These are phyloP conservation scores for Pseudogymnoascus sp. DNA, from an alignment of 2,329 filamentous ascomycete species.

Conservation along the genomic window DNA sequence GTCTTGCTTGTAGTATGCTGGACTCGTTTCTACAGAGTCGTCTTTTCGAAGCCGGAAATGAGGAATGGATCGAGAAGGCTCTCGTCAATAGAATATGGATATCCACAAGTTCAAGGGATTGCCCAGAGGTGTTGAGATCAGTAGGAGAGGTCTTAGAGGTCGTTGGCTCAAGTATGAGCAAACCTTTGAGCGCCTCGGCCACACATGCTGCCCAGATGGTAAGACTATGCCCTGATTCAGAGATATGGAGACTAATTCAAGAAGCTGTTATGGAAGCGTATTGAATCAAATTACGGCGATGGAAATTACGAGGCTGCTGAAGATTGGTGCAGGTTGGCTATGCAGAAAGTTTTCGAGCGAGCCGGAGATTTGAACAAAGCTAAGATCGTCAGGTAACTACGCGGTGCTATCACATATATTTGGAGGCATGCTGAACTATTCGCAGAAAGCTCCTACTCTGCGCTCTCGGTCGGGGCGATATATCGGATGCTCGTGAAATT, in stretches of 20 bases:
- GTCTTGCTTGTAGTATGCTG: conserved; percentile 43
- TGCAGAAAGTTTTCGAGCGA: conserved; percentile 58
- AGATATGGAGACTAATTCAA: neutral
- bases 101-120: conserved; percentile 39
- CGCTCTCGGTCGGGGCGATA: conserved; percentile 50
- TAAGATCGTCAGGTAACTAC: conserved; percentile 42
- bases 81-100: conserved; percentile 64
- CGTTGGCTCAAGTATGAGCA: conserved; percentile 38
- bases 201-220: conserved; percentile 63
- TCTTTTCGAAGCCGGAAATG: conserved; percentile 41
- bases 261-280: conserved; percentile 73
- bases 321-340: conserved; percentile 63
- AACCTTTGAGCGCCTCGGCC: conserved; percentile 48
- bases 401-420: conserved; percentile 13
- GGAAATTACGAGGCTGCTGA: conserved; percentile 48
- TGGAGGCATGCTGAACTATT: conserved; percentile 1
- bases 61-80: conserved; percentile 59
- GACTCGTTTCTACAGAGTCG: conserved; percentile 56
- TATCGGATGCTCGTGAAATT: conserved; percentile 44
- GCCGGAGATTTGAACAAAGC: conserved; percentile 58
- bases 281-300: conserved; percentile 51
- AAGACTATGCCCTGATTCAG: conserved; percentile 22
- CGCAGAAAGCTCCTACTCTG: conserved; percentile 66
- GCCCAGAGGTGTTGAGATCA: conserved; percentile 29
- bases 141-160: conserved; percentile 38